Conservation (phyloP, 257 asterid genomes). For the Penstemon barbatus region DNA sequence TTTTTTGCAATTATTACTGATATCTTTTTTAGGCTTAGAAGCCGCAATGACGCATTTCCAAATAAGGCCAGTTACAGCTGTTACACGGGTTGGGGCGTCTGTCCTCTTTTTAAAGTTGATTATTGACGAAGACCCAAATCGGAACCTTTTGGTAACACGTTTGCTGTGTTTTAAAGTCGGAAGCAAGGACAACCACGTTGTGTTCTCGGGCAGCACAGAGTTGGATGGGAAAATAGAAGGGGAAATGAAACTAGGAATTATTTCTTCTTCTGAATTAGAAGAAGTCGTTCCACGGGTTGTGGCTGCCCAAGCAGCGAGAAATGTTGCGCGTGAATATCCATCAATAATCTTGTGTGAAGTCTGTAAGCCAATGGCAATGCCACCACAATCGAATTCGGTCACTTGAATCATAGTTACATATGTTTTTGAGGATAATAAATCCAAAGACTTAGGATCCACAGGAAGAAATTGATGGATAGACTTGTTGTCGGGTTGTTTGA, state of each 20-base stretch:
- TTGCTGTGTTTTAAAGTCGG: neutral
- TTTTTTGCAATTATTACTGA: too few relatives aligned
- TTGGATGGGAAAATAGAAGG: neutral
- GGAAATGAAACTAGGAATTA: neutral
- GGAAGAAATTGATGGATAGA: neutral
- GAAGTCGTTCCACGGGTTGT: neutral
- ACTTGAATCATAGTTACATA: neutral
- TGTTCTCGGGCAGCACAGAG: neutral
- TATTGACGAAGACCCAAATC: neutral
- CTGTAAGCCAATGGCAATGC: conserved; percentile 10
- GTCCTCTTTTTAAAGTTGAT: neutral
- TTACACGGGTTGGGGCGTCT: neutral
- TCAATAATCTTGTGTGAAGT: conserved; percentile 19
- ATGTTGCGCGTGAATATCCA: neutral
- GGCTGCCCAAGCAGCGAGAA: neutral
- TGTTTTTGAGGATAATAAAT: too few relatives aligned
- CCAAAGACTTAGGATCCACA: neutral
- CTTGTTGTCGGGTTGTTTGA: neutral
- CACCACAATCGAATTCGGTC: neutral
- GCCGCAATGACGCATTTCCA: conserved; percentile 12
- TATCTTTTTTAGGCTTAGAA: neutral
- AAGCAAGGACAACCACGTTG: neutral
- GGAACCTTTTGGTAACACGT: neutral
- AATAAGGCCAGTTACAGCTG: conserved; percentile 6
- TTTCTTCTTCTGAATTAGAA: neutral